These are phyloP conservation scores for Mortierella sp. DNA, from an alignment of 371 early-diverging fungal species.

Conservation along the genomic window DNA sequence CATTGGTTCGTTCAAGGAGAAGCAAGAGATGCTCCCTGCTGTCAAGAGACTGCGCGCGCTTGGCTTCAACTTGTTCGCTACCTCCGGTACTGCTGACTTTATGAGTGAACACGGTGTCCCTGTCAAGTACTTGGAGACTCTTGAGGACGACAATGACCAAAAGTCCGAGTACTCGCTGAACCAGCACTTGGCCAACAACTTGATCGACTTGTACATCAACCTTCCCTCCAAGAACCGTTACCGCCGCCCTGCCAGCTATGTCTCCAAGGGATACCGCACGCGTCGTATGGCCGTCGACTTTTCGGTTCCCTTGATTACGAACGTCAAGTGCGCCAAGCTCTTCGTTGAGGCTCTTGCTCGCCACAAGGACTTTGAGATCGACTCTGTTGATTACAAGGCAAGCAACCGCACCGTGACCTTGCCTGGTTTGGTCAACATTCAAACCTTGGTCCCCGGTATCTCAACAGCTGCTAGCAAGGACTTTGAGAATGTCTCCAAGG, in stretches of 20 bases:
- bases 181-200: slow-evolving; percentile 93
- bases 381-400: slow-evolving; percentile 88
- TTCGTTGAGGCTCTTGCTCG: slow-evolving; percentile 95
- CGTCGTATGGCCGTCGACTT: slow-evolving; percentile 98
- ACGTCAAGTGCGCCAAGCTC: slow-evolving; percentile 97
- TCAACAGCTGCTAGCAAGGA: slow-evolving; percentile 55
- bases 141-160: slow-evolving; percentile 68
- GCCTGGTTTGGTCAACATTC: slow-evolving; percentile 90
- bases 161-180: slow-evolving; percentile 92
- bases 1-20: slow-evolving; percentile 96
- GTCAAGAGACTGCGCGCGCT: slow-evolving; percentile 82
- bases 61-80: slow-evolving; percentile 93
- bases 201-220: slow-evolving; percentile 98
- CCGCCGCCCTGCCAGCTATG: slow-evolving; percentile 96
- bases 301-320: slow-evolving; percentile 95
- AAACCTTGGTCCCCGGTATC: slow-evolving; percentile 65
- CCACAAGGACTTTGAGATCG: slow-evolving; percentile 77
- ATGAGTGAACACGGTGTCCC: slow-evolving; percentile 91
- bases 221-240: slow-evolving; percentile 95
- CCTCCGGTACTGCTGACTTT: slow-evolving; percentile 95
- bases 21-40: slow-evolving; percentile 89
- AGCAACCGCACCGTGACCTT: slow-evolving; percentile 83
- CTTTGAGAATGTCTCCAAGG: slow-evolving; percentile 71
- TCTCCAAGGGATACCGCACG: slow-evolving; percentile 93
- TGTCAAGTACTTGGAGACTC: slow-evolving; percentile 87